phyloP scores from a whole-genome alignment of 371 early-diverging fungal genomes.

The Mucor plumbeus region DNA sequence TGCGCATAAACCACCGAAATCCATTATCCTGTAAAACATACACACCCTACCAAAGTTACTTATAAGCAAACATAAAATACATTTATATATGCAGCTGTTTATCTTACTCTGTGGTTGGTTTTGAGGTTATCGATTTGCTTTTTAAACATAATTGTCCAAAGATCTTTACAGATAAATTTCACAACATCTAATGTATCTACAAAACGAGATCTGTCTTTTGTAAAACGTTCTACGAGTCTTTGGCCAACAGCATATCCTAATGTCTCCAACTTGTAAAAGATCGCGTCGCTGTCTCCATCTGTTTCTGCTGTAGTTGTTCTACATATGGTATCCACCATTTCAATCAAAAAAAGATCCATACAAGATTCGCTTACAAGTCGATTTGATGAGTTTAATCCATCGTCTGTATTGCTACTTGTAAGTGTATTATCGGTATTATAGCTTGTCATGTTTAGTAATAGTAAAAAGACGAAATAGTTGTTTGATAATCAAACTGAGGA shows the following conservation, averaged over 20 bases:
- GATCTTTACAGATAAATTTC: conserved; percentile 97
- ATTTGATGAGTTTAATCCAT: not conserved
- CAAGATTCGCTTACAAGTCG: conserved; percentile 65
- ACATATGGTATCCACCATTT: conserved; percentile 78
- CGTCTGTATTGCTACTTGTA: not conserved
- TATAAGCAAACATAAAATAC: not conserved
- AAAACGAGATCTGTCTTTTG: conserved; percentile 84
- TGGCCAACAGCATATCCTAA: conserved; percentile 91
- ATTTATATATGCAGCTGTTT: not conserved
- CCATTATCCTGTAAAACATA: conserved; percentile 97
- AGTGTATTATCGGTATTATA: conserved; percentile 2
- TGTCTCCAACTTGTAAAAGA: conserved; percentile 85
- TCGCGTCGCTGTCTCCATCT: conserved; percentile 78
- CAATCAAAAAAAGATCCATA: conserved; percentile 79
- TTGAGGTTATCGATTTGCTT: conserved; percentile 97
- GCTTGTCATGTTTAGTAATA: not conserved
- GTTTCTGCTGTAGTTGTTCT: conserved; percentile 62
- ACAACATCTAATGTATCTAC: conserved; percentile 92
- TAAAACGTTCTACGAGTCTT: conserved; percentile 85
- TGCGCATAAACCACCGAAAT: conserved; percentile 91
- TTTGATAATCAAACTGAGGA: not conserved
- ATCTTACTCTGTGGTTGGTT: conserved; percentile 91
- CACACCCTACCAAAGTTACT: conserved; percentile 70
- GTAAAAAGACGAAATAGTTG: not conserved
- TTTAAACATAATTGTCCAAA: conserved; percentile 93